Evolutionary conservation across 169 alveolate species (phyloP).

Genomic region (Plasmodium blacklocki): DNA sequence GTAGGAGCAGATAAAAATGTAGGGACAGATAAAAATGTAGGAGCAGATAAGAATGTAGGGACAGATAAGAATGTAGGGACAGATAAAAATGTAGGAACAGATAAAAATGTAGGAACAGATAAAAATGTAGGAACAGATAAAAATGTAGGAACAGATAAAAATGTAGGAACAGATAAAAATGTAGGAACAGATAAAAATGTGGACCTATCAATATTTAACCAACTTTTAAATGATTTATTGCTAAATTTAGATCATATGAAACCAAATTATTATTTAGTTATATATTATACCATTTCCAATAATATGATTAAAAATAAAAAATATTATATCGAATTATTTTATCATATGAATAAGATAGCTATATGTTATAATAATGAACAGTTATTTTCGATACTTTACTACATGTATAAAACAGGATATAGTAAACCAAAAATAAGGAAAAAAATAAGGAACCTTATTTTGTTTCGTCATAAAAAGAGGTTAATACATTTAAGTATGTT

Average conservation of each 20-base stretch:
- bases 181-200: slow-evolving; percentile 4
- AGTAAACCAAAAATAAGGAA: slow-evolving; percentile 75
- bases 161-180: neutral
- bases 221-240: slow-evolving; percentile 16
- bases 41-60: no score
- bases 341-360: slow-evolving; percentile 66
- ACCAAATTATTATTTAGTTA: slow-evolving; percentile 34
- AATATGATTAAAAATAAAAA: slow-evolving; percentile 24
- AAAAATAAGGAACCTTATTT: slow-evolving; percentile 62
- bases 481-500: slow-evolving; percentile 28
- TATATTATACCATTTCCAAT: slow-evolving; percentile 49
- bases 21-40: neutral
- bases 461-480: slow-evolving; percentile 56
- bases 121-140: no score
- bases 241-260: slow-evolving; percentile 31
- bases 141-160: neutral
- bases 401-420: slow-evolving; percentile 76
- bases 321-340: slow-evolving; percentile 44
- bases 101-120: neutral
- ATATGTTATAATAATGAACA: slow-evolving; percentile 25
- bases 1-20: neutral
- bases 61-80: no score
- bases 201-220: slow-evolving; percentile 12
- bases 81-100: neutral
- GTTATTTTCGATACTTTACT: slow-evolving; percentile 50